These are phyloP conservation scores for Cavenderia fasciculata DNA, from an alignment of 78 protist genomes.

Conservation along the genomic window DNA sequence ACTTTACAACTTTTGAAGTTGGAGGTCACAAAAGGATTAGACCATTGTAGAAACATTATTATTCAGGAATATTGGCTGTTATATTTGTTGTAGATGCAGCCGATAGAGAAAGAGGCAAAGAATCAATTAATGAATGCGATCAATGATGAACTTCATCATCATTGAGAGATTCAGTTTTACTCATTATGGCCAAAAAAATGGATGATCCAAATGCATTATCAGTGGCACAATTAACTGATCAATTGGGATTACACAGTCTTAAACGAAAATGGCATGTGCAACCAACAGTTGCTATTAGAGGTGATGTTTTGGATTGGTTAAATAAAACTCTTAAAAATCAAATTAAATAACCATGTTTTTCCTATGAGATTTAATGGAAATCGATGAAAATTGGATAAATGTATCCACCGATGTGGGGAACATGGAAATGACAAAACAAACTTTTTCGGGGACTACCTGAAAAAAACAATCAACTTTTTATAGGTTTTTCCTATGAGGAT, in stretches of 20 bases:
- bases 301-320: conserved; percentile 1
- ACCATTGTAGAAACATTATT: conserved; percentile 93
- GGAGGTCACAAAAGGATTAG: conserved; percentile 95
- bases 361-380: too few species aligned
- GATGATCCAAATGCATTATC: conserved; percentile 56
- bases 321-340: not conserved
- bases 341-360: too few species aligned
- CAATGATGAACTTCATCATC: not conserved
- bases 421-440: too few species aligned
- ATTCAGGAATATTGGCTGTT: conserved; percentile 88
- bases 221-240: not conserved
- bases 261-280: conserved; percentile 4
- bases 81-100: conserved; percentile 96
- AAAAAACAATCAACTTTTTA: too few species aligned
- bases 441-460: too few species aligned
- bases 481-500: too few species aligned
- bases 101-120: conserved; percentile 83
- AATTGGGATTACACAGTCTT: not conserved
- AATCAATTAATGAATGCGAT: conserved; percentile 13
- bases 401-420: too few species aligned
- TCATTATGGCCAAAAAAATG: conserved; percentile 85
- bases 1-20: too few species aligned
- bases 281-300: not conserved
- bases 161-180: conserved; percentile 16
- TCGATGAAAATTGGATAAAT: too few species aligned